A percentile compares a stretch with the other conserved stretches of the same genome.
These are phyloP conservation scores for Neurospora sp. DNA, from an alignment of 495 filamentous ascomycete genomes.

Conservation along the genomic window DNA sequence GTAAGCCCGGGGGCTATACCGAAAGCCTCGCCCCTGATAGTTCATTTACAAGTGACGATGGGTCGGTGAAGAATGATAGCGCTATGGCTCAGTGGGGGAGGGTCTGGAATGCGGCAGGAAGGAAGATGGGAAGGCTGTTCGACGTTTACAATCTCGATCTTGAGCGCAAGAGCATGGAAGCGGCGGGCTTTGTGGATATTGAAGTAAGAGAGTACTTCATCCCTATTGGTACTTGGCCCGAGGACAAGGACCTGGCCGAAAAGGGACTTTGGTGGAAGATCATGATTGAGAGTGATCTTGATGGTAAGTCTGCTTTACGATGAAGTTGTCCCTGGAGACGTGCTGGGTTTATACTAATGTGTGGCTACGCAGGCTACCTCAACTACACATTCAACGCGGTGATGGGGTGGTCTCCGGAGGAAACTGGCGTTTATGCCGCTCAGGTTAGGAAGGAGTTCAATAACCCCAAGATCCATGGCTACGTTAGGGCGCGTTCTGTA, in stretches of 20 bases:
- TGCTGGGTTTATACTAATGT: neutral
- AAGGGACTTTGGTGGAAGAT: constrained; percentile 32
- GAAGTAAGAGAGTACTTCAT: constrained; percentile 12
- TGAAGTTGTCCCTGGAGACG: neutral
- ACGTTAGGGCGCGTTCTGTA: constrained; percentile 21
- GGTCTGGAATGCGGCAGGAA: neutral
- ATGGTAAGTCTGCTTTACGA: constrained; percentile 16
- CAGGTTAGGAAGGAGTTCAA: constrained; percentile 25
- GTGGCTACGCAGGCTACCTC: neutral
- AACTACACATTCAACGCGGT: constrained; percentile 1
- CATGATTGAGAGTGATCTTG: constrained; percentile 20
- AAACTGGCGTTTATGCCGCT: constrained; percentile 25
- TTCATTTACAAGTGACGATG: constrained; percentile 1
- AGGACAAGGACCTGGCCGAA: constrained; percentile 34
- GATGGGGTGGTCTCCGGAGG: constrained; percentile 23
- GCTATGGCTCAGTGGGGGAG: neutral
- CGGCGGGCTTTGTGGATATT: constrained; percentile 39
- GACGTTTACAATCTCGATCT: constrained; percentile 11
- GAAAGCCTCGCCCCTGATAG: constrained; percentile 8
- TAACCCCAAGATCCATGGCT: constrained; percentile 16
- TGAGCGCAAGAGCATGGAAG: constrained; percentile 24
- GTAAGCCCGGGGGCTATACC: constrained; percentile 11
- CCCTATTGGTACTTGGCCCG: constrained; percentile 8
- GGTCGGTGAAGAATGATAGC: neutral
- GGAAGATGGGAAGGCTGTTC: constrained; percentile 2